Evolutionary conservation across 495 filamentous ascomycete species (phyloP).

Genomic region (Platismatia glauca): DNA sequence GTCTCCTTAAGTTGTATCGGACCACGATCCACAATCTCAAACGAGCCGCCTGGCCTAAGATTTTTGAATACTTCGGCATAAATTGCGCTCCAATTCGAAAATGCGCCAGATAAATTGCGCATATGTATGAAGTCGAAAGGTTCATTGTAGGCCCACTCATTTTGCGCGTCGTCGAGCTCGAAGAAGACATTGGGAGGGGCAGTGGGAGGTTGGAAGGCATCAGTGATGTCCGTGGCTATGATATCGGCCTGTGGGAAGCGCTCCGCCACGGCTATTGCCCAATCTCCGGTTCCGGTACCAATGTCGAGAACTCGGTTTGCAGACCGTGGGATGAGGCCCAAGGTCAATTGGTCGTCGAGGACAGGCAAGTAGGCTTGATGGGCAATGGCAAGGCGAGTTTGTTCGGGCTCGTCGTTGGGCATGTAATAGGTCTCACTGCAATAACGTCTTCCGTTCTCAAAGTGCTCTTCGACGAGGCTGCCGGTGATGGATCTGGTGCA

Average conservation of each 20-base stretch:
- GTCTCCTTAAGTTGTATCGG: constrained; percentile 29
- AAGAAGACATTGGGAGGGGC: constrained; percentile 58
- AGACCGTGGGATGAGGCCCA: constrained; percentile 44
- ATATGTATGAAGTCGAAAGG: constrained; percentile 60
- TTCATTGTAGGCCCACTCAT: constrained; percentile 46
- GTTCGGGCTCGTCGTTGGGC: constrained; percentile 68
- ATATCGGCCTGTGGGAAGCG: constrained; percentile 53
- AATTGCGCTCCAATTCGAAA: constrained; percentile 48
- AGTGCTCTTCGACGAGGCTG: constrained; percentile 44
- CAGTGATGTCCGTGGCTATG: constrained; percentile 58
- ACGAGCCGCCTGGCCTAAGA: constrained; percentile 55
- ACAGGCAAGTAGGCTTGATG: constrained; percentile 57
- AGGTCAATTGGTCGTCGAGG: constrained; percentile 51
- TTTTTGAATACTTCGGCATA: constrained; percentile 53
- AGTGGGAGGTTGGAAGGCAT: constrained; percentile 19
- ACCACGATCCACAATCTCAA: constrained; percentile 46
- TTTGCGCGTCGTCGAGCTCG: constrained; percentile 58
- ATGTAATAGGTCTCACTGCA: constrained; percentile 59
- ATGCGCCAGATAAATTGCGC: constrained; percentile 54
- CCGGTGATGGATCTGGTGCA: constrained; percentile 52
- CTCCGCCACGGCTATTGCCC: constrained; percentile 66
- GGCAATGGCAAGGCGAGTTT: constrained; percentile 58
- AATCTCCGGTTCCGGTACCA: constrained; percentile 62
- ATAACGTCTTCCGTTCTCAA: constrained; percentile 62
- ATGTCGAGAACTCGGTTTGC: constrained; percentile 55